Percentiles rank a stretch among this genome's conserved stretches.
These are phyloP conservation scores for Neoboletus brunneissimus DNA, from an alignment of 768 basidiomycete genomes.

Conservation along the genomic window DNA sequence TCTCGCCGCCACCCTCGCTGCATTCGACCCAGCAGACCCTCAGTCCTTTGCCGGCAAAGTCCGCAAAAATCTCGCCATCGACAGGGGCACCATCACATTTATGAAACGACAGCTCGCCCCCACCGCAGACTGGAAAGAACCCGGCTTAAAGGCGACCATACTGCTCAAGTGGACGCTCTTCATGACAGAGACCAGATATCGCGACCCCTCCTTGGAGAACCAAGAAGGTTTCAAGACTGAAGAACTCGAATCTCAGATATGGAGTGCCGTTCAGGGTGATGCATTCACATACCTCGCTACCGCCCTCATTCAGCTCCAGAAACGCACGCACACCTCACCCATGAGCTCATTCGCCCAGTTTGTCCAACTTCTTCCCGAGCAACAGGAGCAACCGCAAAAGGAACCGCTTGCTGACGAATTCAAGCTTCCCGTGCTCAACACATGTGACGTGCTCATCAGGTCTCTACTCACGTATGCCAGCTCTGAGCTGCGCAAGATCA, in stretches of 20 bases:
- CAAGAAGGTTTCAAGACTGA: constrained; percentile 68
- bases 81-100: constrained; percentile 45
- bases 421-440: constrained; percentile 54
- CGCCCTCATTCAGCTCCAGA: constrained; percentile 57
- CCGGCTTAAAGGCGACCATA: constrained; percentile 66
- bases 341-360: constrained; percentile 39
- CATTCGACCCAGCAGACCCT: constrained; percentile 67
- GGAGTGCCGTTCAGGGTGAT: constrained; percentile 81
- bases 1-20: constrained; percentile 59
- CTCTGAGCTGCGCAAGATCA: constrained; percentile 80
- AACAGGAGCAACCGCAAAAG: constrained; percentile 34
- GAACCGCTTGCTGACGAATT: constrained; percentile 43
- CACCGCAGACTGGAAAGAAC: constrained; percentile 61
- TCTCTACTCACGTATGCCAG: constrained; percentile 73
- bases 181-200: constrained; percentile 70
- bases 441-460: constrained; percentile 70
- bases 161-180: constrained; percentile 89
- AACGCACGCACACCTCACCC: constrained; percentile 31
- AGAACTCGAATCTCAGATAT: constrained; percentile 76
- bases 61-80: constrained; percentile 49
- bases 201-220: constrained; percentile 62
- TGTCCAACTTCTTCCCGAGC: constrained; percentile 37
- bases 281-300: constrained; percentile 69
- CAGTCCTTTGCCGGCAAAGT: constrained; percentile 40
- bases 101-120: constrained; percentile 60